These are phyloP conservation scores for Musa troglodytarum DNA, from an alignment of 176 grass and related monocot species.

Conservation along the genomic window DNA sequence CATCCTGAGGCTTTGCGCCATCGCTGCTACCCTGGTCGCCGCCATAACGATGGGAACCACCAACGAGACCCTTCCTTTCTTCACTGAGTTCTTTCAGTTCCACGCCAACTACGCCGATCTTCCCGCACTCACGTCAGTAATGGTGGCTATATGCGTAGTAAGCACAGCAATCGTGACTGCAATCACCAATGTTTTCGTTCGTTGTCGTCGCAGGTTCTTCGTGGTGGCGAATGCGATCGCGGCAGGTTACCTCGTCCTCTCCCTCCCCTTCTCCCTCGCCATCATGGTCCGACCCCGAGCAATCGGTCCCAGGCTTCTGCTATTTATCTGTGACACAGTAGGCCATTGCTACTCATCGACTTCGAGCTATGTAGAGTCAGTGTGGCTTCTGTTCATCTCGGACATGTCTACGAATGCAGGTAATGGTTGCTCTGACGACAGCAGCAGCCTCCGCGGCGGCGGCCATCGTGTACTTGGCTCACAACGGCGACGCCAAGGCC, in stretches of 20 bases:
- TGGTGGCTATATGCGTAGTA: too few species aligned
- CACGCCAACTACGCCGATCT: slow-evolving; percentile 69
- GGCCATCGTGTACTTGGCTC: slow-evolving; percentile 69
- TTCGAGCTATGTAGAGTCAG: background rate
- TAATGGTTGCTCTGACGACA: slow-evolving; percentile 37
- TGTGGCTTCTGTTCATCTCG: background rate
- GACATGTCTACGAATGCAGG: slow-evolving; percentile 19
- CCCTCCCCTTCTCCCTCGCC: slow-evolving; percentile 57
- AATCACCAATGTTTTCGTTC: too few species aligned
- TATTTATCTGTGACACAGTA: slow-evolving; percentile 58
- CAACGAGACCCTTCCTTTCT: slow-evolving; percentile 54
- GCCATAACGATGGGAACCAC: slow-evolving; percentile 62
- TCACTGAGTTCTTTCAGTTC: slow-evolving; percentile 78
- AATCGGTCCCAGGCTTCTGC: slow-evolving; percentile 39
- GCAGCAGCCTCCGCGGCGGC: slow-evolving; percentile 39
- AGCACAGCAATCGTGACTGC: too few species aligned
- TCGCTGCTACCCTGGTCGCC: slow-evolving; percentile 54
- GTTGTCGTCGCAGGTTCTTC: slow-evolving; percentile 50
- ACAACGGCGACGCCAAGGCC: slow-evolving; percentile 49
- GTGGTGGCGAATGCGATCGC: slow-evolving; percentile 47
- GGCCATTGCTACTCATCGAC: background rate
- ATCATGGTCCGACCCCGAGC: slow-evolving; percentile 33
- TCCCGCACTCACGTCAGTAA: slow-evolving; percentile 45
- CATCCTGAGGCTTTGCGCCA: slow-evolving; percentile 43
- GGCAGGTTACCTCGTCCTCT: slow-evolving; percentile 67